Percentiles rank a stretch among this genome's conserved stretches.
These are phyloP conservation scores for Parathielavia appendiculata DNA, from an alignment of 495 filamentous ascomycete genomes.

Conservation along the genomic window DNA sequence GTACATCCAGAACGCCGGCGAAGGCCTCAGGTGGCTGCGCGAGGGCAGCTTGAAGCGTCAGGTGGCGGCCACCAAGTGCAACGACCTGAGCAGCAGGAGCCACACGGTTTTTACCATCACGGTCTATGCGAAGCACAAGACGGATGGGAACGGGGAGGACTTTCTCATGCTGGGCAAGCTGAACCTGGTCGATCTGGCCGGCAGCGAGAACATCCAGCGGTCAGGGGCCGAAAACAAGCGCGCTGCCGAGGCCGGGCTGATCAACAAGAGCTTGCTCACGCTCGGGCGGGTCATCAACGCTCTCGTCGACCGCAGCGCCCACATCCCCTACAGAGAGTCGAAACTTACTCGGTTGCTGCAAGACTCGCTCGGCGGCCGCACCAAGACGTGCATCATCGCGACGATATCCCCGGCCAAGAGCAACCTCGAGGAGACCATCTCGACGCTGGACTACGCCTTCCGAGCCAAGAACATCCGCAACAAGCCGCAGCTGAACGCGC, in stretches of 20 bases:
- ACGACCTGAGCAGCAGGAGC: conserved; percentile 91
- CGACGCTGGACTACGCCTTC: conserved; percentile 94
- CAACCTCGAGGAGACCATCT: conserved; percentile 96
- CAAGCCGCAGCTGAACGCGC: conserved; percentile 90
- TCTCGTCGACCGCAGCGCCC: conserved; percentile 79
- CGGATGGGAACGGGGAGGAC: conserved; percentile 69
- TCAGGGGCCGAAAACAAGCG: conserved; percentile 97
- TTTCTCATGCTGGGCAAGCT: conserved; percentile 91
- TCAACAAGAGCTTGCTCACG: conserved; percentile 95
- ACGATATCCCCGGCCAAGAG: conserved; percentile 90
- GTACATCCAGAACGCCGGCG: conserved; percentile 75
- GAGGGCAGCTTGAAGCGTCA: conserved; percentile 87
- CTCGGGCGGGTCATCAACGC: conserved; percentile 97
- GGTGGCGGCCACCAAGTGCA: conserved; percentile 96
- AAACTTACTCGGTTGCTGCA: conserved; percentile 92
- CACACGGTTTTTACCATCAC: conserved; percentile 97
- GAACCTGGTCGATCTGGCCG: conserved; percentile 92
- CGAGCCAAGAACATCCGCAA: conserved; percentile 97
- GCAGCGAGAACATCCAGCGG: conserved; percentile 94
- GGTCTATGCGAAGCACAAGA: conserved; percentile 72
- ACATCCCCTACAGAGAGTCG: conserved; percentile 95
- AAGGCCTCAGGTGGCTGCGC: conserved; percentile 85
- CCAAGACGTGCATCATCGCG: conserved; percentile 97
- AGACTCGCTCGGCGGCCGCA: conserved; percentile 91
- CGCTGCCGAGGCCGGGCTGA: conserved; percentile 88